These are phyloP conservation scores for Brassica juncea DNA, from an alignment of 345 rosid genomes.

Conservation along the genomic window DNA sequence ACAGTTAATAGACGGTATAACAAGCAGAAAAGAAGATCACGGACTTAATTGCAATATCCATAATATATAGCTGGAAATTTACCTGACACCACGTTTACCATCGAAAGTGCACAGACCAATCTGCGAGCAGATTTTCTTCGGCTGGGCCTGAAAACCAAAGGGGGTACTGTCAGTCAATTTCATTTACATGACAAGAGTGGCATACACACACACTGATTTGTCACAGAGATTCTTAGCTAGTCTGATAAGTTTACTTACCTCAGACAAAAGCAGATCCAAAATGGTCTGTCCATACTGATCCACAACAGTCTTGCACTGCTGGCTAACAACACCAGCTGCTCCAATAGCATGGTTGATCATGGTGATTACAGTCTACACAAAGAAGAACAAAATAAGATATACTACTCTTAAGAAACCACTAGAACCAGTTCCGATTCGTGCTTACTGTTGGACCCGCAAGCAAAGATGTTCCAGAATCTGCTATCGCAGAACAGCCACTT, in stretches of 20 bases:
- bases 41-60: conserved; percentile 2
- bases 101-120: conserved; percentile 82
- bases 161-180: too few relatives aligned
- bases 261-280: conserved; percentile 60
- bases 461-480: conserved; percentile 98
- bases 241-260: conserved; percentile 44
- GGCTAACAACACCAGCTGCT: conserved; percentile 80
- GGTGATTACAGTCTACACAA: conserved; percentile 61
- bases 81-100: conserved; percentile 84
- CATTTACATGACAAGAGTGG: neutral
- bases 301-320: conserved; percentile 83
- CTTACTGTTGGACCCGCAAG: conserved; percentile 91
- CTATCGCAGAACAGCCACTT: conserved; percentile 83
- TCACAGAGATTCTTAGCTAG: conserved; percentile 4
- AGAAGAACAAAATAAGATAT: conserved; percentile 1
- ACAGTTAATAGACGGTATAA: too few relatives aligned
- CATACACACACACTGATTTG: conserved; percentile 5
- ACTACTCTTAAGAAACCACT: conserved; percentile 11
- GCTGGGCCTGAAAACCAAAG: too few relatives aligned
- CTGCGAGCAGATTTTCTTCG: conserved; percentile 80
- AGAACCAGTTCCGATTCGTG: neutral
- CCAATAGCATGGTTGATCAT: conserved; percentile 92
- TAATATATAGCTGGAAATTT: conserved; percentile 12
- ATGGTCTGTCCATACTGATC: conserved; percentile 79
- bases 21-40: too few relatives aligned